A percentile compares a stretch with the other conserved stretches of the same genome.
Evolutionary conservation across 1,284 basidiomycete genomes (phyloP).

Genomic region (Wolfiporia cocos): DNA sequence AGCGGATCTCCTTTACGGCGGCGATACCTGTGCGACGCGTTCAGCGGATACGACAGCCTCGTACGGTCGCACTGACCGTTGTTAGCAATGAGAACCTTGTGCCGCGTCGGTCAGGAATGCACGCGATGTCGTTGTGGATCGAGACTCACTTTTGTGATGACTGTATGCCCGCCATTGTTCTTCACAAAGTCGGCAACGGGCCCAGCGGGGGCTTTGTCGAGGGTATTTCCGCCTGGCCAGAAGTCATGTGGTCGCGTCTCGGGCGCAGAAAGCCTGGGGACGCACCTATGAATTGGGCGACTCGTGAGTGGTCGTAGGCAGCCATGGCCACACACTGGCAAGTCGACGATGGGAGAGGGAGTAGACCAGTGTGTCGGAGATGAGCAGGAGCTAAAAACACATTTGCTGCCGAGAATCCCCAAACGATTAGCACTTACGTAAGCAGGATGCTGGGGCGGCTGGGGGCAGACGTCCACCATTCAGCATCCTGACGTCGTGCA

Average conservation of each 20-base stretch:
- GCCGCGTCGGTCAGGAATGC: background rate
- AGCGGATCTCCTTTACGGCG: conserved; percentile 98
- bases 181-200: conserved; percentile 91
- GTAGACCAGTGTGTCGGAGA: conserved; percentile 7
- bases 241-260: conserved; percentile 9
- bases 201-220: conserved; percentile 78
- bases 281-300: conserved; percentile 82
- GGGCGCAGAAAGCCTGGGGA: conserved; percentile 4
- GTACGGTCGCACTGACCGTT: conserved; percentile 55
- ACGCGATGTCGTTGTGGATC: background rate
- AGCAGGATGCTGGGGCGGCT: background rate
- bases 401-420: background rate
- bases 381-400: background rate
- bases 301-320: conserved; percentile 70
- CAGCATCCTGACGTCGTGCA: too few relatives aligned
- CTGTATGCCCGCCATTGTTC: conserved; percentile 90
- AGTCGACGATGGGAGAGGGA: conserved; percentile 8
- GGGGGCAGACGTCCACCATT: background rate
- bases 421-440: background rate
- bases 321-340: conserved; percentile 38
- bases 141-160: conserved; percentile 89
- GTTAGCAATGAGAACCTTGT: conserved; percentile 91
- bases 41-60: conserved; percentile 2
- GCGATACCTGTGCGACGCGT: conserved; percentile 71
- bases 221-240: conserved; percentile 79